Evolutionary conservation across 1,139 yeast species (phyloP).

Genomic region (Kodamaea sp.): DNA sequence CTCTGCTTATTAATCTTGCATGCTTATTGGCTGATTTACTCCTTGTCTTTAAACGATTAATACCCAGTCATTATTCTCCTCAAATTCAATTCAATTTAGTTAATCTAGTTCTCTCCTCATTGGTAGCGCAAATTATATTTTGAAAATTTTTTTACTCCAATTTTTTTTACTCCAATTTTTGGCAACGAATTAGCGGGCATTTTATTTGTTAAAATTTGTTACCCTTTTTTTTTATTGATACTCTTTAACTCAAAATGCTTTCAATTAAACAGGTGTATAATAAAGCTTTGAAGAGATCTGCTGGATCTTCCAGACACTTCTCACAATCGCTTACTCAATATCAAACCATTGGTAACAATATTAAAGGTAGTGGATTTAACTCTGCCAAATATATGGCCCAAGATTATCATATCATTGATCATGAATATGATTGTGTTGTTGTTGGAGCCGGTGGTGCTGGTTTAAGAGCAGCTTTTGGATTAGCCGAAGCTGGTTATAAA

Average conservation of each 20-base stretch:
- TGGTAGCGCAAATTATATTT: no score
- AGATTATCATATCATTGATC: conserved; percentile 87
- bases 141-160: no score
- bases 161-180: no score
- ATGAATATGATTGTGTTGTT: conserved; percentile 94
- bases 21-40: no score
- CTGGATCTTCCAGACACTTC: not conserved
- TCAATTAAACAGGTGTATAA: conserved; percentile 11
- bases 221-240: no score
- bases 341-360: conserved; percentile 12
- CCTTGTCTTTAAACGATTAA: no score
- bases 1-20: no score
- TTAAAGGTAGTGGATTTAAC: conserved; percentile 42
- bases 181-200: no score
- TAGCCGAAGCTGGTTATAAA: conserved; percentile 92
- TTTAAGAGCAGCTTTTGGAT: conserved; percentile 93
- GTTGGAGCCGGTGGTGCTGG: conserved; percentile 99
- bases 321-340: not conserved
- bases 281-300: conserved; percentile 5
- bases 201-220: no score
- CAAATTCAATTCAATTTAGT: no score
- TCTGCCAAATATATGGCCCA: conserved; percentile 46
- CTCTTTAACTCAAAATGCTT: conserved; percentile 10
- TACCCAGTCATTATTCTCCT: no score
- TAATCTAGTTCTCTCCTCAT: no score